Base-by-base conservation (phyloP, 345 rosid species). In the Fremontodendron californicum region DNA sequence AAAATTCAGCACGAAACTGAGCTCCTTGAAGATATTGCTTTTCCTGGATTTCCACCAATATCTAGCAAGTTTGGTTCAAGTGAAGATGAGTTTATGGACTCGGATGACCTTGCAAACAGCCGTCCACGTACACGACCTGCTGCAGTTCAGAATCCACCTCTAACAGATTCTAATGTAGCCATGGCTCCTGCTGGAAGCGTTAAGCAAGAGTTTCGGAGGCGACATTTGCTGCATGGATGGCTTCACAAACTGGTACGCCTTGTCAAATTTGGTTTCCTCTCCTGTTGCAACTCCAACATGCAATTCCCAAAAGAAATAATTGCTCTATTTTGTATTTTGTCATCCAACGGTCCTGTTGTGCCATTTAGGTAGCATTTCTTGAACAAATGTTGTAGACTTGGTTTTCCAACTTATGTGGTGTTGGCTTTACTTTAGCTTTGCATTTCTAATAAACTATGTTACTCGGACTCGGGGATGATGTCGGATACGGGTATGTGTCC, bases 61-160 rank as follows among this genome's bases (percentile, higher is more conserved):
- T 82, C 91, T 78, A 85, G 87, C 79, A 96, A 87, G 84, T 91
- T 88, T 79, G 97, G 81, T 61, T 96, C 94, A 42, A 93, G 95
- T 80, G 97, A 92, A 81, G 97, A 94, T 74, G 99, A 96, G 76
- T 82, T 85, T 31, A 68, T 91, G 82, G 98, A 96, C 85, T 92
- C 97, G 61, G 99, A 94, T 80, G 99, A 92, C 77, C 81, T 86
- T 81, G 86, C 89, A 54, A 89, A 74, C 81, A 85, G 84, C 42
- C 91, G 85, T 71, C 89, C 90, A 76, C 88, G 84, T 55, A 55
- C 80, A 19, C 87, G 84, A 74, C 86, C 88, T 82, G 74, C 87
- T 27, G 49, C 84, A 60, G 77, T 81, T 51, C 92, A 84, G 35
- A 86, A 83, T 82, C 80, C 85, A 60, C 83, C 90, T 81, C 77